Percentiles rank a stretch among this genome's conserved stretches.
Evolutionary conservation across 345 rosid species (phyloP).

Genomic region (Iberis pinnata): DNA sequence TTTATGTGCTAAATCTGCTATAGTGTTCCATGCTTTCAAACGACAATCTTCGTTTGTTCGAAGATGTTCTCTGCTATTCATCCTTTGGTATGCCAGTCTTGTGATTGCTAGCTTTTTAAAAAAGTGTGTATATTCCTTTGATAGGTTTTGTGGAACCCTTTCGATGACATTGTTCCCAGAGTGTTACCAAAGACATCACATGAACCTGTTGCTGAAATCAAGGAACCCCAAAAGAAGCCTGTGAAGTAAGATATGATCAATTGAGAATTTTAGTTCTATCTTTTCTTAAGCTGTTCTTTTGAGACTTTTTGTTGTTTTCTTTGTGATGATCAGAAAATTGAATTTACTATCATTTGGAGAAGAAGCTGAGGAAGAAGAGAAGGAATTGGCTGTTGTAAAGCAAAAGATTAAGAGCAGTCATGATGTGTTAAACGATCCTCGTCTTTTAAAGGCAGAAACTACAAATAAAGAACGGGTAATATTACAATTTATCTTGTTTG

Average conservation of each 20-base stretch:
- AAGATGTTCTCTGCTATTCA: background rate
- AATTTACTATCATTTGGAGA: conserved; percentile 94
- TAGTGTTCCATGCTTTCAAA: conserved; percentile 3
- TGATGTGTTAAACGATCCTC: conserved; percentile 92
- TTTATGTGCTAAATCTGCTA: background rate
- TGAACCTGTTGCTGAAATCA: conserved; percentile 43
- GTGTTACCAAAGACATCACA: conserved; percentile 28
- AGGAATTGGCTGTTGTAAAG: conserved; percentile 58
- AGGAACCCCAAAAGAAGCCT: conserved; percentile 57
- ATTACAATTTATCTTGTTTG: background rate
- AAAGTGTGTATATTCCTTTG: background rate
- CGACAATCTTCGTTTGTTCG: background rate
- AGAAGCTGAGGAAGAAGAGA: conserved; percentile 97
- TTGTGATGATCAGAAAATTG: conserved; percentile 58
- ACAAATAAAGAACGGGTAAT: conserved; percentile 45
- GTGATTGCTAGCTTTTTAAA: too few relatives aligned
- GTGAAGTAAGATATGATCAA: conserved; percentile 51
- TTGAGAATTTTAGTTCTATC: conserved; percentile 2
- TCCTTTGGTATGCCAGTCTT: background rate
- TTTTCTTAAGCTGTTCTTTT: conserved; percentile 17
- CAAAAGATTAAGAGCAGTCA: conserved; percentile 93
- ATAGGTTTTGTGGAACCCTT: conserved; percentile 92
- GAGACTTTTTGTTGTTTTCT: conserved; percentile 20
- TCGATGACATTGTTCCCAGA: conserved; percentile 89
- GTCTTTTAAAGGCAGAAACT: conserved; percentile 59